Percentiles rank a stretch among this genome's conserved stretches.
Conservation (phyloP, 306 rosid species). For the Prunus mongolica region DNA sequence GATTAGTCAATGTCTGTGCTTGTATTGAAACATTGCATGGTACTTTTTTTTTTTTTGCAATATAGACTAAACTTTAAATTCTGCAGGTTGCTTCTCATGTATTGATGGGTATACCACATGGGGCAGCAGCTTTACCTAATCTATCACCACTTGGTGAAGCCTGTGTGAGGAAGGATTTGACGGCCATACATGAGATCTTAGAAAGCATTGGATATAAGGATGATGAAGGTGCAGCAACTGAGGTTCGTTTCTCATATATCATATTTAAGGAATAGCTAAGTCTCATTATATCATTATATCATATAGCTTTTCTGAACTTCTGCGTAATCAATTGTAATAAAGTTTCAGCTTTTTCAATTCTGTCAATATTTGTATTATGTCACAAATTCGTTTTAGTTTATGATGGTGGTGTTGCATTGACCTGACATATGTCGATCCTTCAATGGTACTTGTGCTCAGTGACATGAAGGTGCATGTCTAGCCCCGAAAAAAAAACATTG, state of each 20-base stretch:
- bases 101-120: constrained; percentile 81
- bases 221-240: constrained; percentile 90
- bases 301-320: neutral
- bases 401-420: neutral
- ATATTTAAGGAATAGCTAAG: neutral
- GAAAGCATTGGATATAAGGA: constrained; percentile 87
- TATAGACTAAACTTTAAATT: constrained; percentile 27
- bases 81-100: constrained; percentile 84
- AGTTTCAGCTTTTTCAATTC: neutral
- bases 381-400: neutral
- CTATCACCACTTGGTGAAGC: constrained; percentile 84
- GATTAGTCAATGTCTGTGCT: constrained; percentile 1
- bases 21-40: constrained; percentile 12
- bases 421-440: neutral
- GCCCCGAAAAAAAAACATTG: neutral
- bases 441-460: neutral
- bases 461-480: neutral
- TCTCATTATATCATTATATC: neutral
- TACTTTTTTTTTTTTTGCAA: constrained; percentile 4
- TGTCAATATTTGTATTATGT: neutral
- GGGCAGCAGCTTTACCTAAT: constrained; percentile 42
- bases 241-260: constrained; percentile 56
- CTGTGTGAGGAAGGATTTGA: constrained; percentile 77
- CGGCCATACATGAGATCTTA: constrained; percentile 80
- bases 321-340: neutral